Percentiles rank a stretch among this genome's conserved stretches.
Evolutionary conservation across 2,329 filamentous ascomycete species (phyloP).

Genomic region (Orbilia quercus): DNA sequence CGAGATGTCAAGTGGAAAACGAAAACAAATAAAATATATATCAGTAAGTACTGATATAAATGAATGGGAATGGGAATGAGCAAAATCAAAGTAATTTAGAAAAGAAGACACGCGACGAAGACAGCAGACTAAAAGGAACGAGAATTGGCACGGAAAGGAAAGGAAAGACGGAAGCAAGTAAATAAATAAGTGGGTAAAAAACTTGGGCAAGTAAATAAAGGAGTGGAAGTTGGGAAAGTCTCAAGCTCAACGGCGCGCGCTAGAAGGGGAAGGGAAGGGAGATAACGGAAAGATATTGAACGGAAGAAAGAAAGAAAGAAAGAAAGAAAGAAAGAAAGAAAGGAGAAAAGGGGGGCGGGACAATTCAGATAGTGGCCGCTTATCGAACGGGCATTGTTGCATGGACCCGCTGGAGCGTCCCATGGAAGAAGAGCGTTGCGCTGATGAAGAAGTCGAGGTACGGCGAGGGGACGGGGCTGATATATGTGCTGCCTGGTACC

Average conservation of each 20-base stretch:
- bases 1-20: no score
- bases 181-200: slow-evolving; percentile 55
- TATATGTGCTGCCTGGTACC: neutral
- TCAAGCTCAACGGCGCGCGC: slow-evolving; percentile 18
- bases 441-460: neutral
- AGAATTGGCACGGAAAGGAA: slow-evolving; percentile 26
- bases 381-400: slow-evolving; percentile 7
- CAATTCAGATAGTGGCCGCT: slow-evolving; percentile 28
- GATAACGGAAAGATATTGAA: slow-evolving; percentile 25
- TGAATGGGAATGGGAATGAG: neutral
- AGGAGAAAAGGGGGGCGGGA: slow-evolving; percentile 31
- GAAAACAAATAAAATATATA: no score
- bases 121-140: slow-evolving; percentile 37
- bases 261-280: slow-evolving; percentile 31
- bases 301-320: slow-evolving; percentile 29
- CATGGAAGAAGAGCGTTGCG: neutral
- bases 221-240: slow-evolving; percentile 14
- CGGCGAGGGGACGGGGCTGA: neutral
- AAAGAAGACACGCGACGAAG: neutral
- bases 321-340: slow-evolving; percentile 32
- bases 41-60: no score
- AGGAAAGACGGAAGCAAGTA: slow-evolving; percentile 25
- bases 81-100: slow-evolving; percentile 8
- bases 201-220: slow-evolving; percentile 16
- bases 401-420: neutral